phyloP scores from a whole-genome alignment of 2,329 filamentous ascomycete species.

The Cladosporium oxysporum region DNA sequence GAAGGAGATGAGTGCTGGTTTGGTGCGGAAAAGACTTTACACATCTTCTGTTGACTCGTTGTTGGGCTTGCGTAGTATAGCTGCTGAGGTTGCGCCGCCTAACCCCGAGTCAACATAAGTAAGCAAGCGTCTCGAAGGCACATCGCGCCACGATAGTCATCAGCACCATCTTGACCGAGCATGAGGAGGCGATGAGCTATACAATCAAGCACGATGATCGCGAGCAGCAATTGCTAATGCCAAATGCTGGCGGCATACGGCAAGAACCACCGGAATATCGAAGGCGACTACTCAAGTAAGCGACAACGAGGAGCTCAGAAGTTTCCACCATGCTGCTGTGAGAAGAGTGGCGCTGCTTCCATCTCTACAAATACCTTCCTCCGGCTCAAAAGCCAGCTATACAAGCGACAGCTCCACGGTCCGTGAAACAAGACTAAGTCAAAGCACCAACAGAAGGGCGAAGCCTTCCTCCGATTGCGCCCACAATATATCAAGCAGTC shows the following conservation, averaged over 20 bases:
- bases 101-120: neutral
- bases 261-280: neutral
- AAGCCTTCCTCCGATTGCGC: neutral
- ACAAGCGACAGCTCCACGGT: neutral
- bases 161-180: neutral
- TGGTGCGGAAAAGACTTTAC: neutral
- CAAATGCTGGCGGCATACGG: neutral
- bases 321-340: neutral
- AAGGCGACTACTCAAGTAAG: neutral
- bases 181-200: neutral
- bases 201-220: neutral
- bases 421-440: neutral
- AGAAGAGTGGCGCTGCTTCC: neutral
- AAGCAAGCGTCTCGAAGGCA: neutral
- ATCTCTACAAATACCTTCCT: neutral
- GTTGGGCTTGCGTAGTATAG: neutral
- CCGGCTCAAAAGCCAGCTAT: neutral
- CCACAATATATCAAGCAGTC: neutral
- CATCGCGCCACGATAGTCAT: neutral
- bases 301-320: neutral
- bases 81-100: too few species aligned
- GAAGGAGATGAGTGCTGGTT: neutral
- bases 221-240: neutral
- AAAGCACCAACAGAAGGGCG: neutral
- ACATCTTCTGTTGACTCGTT: neutral